Base-by-base conservation (phyloP, 2,329 filamentous ascomycete genomes). In the Akanthomyces muscarius region DNA sequence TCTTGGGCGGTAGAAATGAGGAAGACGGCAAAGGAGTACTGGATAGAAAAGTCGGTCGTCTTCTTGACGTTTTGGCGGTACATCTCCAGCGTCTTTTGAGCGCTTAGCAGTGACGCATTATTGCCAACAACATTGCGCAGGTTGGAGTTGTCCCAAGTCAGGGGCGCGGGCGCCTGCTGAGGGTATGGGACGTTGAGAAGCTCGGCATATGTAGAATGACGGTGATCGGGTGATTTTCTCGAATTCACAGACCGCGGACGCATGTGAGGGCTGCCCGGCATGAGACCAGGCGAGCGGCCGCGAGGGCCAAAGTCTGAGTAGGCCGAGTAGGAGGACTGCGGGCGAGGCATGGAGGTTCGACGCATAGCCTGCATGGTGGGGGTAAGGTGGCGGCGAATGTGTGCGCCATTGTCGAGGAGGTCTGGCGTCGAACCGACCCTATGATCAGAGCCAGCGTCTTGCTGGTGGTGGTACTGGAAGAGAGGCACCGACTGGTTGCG, bases 31-130 rank as follows among this genome's bases (percentile, higher is more conserved):
- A 99, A 98, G 36, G 96, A 95, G 75, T 98, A 98, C 75, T 97
- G 92, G 41, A 96, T 90, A 4, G 90, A 88, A 18, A 89, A 83
- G 74, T 97, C 92, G 66, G 90, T 95, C 3, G 95, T 96, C 80
- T 99, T 99, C 79, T 97, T 98, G 64, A 97, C 91, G 71, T 98
- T 99, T 62, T 89, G 89, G 51, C 94, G 86, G 75, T 99, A 99
- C 94, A 98, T 97, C 62, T 98, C 93, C 55, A 99, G 84, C 1
- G 95, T 99, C 77, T 98, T 93, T 72, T 94, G 91, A 41, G 91
- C 89, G 71, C 92, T 93, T 36, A 99, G 84, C 14, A 99, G 82
- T 23, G 93, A 97, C 4, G 94, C 94, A 78, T 96, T 96, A 72
- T 86, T 89, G 51, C 95, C 95, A 28, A 99, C 88, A 18, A 86